phyloP scores from a whole-genome alignment of 192 early-diverging fungal genomes.

The Spizellomyces sp. region DNA sequence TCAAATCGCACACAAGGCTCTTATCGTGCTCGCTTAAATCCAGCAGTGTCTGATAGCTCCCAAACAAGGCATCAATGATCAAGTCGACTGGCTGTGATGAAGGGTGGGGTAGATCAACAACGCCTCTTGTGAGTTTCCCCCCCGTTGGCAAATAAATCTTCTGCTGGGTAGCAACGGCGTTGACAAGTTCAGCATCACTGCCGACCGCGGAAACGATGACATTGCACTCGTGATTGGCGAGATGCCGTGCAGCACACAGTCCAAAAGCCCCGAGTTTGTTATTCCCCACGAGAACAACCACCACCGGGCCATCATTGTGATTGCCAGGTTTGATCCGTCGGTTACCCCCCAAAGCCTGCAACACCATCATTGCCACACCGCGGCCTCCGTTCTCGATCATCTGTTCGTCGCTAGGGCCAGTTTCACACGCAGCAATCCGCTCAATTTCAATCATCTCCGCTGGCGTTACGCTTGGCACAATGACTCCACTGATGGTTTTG shows the following conservation, averaged over 20 bases:
- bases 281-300: slow-evolving; percentile 76
- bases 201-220: slow-evolving; percentile 58
- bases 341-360: slow-evolving; percentile 74
- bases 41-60: slow-evolving; percentile 55
- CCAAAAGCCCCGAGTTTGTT: slow-evolving; percentile 74
- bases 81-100: slow-evolving; percentile 53
- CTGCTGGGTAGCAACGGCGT: slow-evolving; percentile 45
- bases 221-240: slow-evolving; percentile 76
- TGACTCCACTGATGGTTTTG: slow-evolving; percentile 42
- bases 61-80: slow-evolving; percentile 75
- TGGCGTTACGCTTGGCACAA: slow-evolving; percentile 62
- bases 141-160: slow-evolving; percentile 52
- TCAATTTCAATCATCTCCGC: slow-evolving; percentile 73
- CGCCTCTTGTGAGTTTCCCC: slow-evolving; percentile 45
- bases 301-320: slow-evolving; percentile 71
- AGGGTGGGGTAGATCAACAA: slow-evolving; percentile 60
- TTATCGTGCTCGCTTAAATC: slow-evolving; percentile 53
- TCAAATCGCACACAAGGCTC: slow-evolving; percentile 55
- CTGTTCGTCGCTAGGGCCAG: slow-evolving; percentile 69
- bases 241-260: slow-evolving; percentile 71
- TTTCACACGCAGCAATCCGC: slow-evolving; percentile 53
- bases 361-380: slow-evolving; percentile 68
- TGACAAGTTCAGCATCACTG: slow-evolving; percentile 40
- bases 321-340: slow-evolving; percentile 76
- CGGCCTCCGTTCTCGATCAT: slow-evolving; percentile 82